These are phyloP conservation scores for Citrus trifoliata DNA, from an alignment of 345 rosid genomes.

Conservation along the genomic window DNA sequence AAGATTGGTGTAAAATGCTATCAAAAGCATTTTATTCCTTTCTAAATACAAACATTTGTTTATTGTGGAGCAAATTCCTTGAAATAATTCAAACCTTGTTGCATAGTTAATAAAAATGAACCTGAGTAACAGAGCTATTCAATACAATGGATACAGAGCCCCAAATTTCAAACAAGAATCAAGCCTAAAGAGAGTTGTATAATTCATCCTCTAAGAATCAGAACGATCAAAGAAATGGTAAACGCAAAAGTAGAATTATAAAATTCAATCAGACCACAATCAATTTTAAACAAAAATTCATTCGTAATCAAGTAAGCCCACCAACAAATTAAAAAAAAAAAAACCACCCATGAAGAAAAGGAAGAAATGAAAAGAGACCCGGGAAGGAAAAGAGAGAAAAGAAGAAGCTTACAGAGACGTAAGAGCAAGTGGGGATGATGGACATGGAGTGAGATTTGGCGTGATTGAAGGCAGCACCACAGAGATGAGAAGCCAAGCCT, in stretches of 20 bases:
- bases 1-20: too few species aligned
- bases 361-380: neutral
- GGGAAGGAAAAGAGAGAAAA: neutral
- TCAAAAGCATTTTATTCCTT: neutral
- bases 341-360: too few species aligned
- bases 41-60: neutral
- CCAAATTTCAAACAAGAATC: neutral
- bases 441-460: constrained; percentile 64
- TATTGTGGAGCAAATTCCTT: neutral
- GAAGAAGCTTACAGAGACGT: constrained; percentile 56
- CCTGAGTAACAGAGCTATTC: neutral
- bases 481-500: constrained; percentile 85
- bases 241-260: neutral
- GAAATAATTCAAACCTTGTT: neutral
- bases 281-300: neutral
- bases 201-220: neutral
- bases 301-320: neutral
- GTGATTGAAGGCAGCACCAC: constrained; percentile 69
- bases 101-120: neutral
- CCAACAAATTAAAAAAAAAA: too few species aligned
- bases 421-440: constrained; percentile 78
- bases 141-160: too few species aligned
- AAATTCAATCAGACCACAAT: neutral
- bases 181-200: neutral
- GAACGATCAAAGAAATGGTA: neutral